Conservation (phyloP, 257 asterid genomes). For the Solanum megistacrolobum region DNA sequence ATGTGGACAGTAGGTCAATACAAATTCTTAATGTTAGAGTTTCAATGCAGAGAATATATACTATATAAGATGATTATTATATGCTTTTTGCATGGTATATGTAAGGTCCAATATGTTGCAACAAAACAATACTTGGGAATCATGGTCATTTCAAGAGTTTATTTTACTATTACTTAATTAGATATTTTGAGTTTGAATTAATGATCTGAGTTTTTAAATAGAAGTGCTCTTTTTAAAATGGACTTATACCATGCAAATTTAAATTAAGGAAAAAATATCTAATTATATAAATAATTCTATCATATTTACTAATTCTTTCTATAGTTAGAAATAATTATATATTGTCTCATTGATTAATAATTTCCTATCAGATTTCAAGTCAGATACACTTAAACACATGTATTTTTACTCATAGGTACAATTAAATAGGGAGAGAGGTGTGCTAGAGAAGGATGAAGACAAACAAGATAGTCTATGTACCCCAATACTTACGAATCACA, state of each 20-base stretch:
- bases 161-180: not conserved
- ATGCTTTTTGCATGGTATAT: not conserved
- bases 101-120: not conserved
- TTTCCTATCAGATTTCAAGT: too few species aligned
- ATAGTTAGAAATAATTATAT: too few species aligned
- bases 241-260: too few species aligned
- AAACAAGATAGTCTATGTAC: too few species aligned
- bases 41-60: not conserved
- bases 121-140: not conserved
- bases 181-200: not conserved
- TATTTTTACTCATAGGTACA: too few species aligned
- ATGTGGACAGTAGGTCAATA: not conserved
- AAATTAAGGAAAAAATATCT: too few species aligned
- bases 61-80: not conserved
- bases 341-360: too few species aligned
- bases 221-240: too few species aligned
- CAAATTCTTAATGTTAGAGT: not conserved
- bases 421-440: not conserved
- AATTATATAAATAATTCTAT: too few species aligned
- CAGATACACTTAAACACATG: not conserved
- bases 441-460: not conserved
- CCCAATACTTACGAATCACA: not conserved
- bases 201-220: too few species aligned
- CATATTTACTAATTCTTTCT: too few species aligned
- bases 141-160: not conserved